A percentile compares a stretch with the other conserved stretches of the same genome.
Evolutionary conservation across 768 basidiomycete genomes (phyloP).

Genomic region (Suillus ampliporus): DNA sequence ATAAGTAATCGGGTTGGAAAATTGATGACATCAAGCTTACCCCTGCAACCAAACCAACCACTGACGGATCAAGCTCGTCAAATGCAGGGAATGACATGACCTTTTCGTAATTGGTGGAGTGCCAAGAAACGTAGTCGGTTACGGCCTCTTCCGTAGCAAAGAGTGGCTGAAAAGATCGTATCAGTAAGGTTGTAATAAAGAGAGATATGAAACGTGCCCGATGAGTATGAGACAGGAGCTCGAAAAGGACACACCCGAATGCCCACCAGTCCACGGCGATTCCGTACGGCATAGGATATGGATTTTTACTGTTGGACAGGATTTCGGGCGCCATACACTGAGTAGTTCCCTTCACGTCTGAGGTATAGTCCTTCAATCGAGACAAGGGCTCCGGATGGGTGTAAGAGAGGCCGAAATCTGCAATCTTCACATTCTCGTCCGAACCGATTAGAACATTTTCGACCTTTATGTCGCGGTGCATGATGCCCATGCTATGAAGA

Average conservation of each 20-base stretch:
- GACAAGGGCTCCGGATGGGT: slow-evolving; percentile 21
- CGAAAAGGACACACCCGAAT: slow-evolving; percentile 46
- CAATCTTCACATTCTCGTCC: slow-evolving; percentile 45
- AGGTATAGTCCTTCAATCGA: slow-evolving; percentile 20
- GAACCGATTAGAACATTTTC: slow-evolving; percentile 68
- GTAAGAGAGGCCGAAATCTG: slow-evolving; percentile 48
- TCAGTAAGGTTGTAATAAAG: neutral
- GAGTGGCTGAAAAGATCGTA: slow-evolving; percentile 30
- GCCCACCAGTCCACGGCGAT: slow-evolving; percentile 48
- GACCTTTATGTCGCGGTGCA: slow-evolving; percentile 73
- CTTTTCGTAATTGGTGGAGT: slow-evolving; percentile 10
- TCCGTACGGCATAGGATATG: slow-evolving; percentile 31
- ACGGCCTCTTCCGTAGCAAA: slow-evolving; percentile 34
- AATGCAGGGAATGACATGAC: slow-evolving; percentile 29
- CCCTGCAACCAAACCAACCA: slow-evolving; percentile 37
- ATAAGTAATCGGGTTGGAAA: neutral
- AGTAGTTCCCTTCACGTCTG: slow-evolving; percentile 40
- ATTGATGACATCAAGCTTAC: slow-evolving; percentile 24
- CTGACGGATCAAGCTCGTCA: slow-evolving; percentile 24
- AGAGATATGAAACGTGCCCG: slow-evolving; percentile 24
- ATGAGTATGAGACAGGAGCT: slow-evolving; percentile 37
- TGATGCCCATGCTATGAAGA: slow-evolving; percentile 64
- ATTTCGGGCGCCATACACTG: slow-evolving; percentile 50
- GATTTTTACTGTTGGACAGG: slow-evolving; percentile 29
- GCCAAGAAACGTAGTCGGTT: slow-evolving; percentile 28